Conservation (phyloP, 2,329 filamentous ascomycete genomes). For the Calonectria ilicicola region DNA sequence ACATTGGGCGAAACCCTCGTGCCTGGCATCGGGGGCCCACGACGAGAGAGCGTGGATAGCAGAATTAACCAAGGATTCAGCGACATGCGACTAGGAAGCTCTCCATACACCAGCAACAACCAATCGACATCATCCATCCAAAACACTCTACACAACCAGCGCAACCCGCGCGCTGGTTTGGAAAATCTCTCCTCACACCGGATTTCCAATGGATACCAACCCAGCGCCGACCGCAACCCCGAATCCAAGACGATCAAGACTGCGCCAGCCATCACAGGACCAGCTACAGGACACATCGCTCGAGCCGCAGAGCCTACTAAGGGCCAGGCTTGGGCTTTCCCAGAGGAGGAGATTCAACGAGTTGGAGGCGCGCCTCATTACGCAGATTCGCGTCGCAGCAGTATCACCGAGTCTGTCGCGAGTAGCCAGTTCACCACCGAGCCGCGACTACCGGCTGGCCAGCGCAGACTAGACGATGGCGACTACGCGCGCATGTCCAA, state of each 20-base stretch:
- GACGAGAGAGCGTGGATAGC: constrained; percentile 84
- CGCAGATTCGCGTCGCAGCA: constrained; percentile 78
- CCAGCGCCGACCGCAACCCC: constrained; percentile 68
- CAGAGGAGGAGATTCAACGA: constrained; percentile 75
- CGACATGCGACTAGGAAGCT: constrained; percentile 75
- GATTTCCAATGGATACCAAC: constrained; percentile 75
- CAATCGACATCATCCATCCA: constrained; percentile 82
- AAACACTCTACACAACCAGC: constrained; percentile 75
- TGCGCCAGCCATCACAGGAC: constrained; percentile 82
- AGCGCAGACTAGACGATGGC: constrained; percentile 77
- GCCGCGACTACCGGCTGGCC: constrained; percentile 77
- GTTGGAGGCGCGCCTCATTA: constrained; percentile 61
- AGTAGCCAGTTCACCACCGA: constrained; percentile 84
- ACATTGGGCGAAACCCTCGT: constrained; percentile 51
- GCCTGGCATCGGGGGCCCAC: constrained; percentile 59
- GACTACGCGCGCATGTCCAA: constrained; percentile 64
- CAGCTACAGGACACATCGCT: constrained; percentile 72
- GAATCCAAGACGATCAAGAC: constrained; percentile 70
- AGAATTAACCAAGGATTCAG: constrained; percentile 79
- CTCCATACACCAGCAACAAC: constrained; percentile 81
- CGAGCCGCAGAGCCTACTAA: constrained; percentile 83
- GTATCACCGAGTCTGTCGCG: constrained; percentile 80
- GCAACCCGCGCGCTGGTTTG: constrained; percentile 66
- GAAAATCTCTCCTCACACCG: constrained; percentile 67
- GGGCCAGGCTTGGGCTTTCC: constrained; percentile 87